Evolutionary conservation across 2,329 filamentous ascomycete species (phyloP).

Genomic region (Aschersonia sp.): DNA sequence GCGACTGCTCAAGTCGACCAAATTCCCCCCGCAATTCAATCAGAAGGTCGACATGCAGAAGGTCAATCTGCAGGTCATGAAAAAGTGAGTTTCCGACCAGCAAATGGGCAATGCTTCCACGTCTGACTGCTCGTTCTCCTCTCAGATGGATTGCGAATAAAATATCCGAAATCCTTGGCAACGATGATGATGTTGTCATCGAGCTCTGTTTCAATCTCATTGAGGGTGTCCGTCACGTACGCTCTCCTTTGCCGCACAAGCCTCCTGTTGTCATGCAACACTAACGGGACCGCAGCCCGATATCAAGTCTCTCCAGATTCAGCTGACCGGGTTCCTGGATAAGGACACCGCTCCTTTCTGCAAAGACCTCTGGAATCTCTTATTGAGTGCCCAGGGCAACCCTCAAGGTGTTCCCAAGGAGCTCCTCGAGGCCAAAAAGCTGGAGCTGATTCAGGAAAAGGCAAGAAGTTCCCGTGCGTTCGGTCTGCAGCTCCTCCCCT

Average conservation of each 20-base stretch:
- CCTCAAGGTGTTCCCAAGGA: conserved; percentile 88
- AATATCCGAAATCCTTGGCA: conserved; percentile 77
- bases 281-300: conserved; percentile 51
- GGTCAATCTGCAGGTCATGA: conserved; percentile 95
- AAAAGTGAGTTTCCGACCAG: conserved; percentile 50
- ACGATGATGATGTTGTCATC: conserved; percentile 89
- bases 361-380: conserved; percentile 84
- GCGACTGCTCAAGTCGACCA: conserved; percentile 79
- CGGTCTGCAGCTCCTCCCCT: neutral
- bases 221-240: conserved; percentile 61
- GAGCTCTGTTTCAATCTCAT: conserved; percentile 61
- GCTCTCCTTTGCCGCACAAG: neutral
- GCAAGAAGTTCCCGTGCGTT: conserved; percentile 27
- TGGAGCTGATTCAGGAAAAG: conserved; percentile 90
- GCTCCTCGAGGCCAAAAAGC: conserved; percentile 87
- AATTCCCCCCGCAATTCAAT: conserved; percentile 86
- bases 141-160: conserved; percentile 81
- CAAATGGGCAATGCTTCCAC: neutral
- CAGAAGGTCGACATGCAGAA: conserved; percentile 96
- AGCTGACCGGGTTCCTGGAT: conserved; percentile 87
- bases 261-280: conserved; percentile 17
- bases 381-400: conserved; percentile 77
- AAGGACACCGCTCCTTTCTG: conserved; percentile 83
- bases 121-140: conserved; percentile 4
- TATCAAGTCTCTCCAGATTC: conserved; percentile 88